These are phyloP conservation scores for Schrenkiella parvula DNA, from an alignment of 345 rosid genomes.

Conservation along the genomic window DNA sequence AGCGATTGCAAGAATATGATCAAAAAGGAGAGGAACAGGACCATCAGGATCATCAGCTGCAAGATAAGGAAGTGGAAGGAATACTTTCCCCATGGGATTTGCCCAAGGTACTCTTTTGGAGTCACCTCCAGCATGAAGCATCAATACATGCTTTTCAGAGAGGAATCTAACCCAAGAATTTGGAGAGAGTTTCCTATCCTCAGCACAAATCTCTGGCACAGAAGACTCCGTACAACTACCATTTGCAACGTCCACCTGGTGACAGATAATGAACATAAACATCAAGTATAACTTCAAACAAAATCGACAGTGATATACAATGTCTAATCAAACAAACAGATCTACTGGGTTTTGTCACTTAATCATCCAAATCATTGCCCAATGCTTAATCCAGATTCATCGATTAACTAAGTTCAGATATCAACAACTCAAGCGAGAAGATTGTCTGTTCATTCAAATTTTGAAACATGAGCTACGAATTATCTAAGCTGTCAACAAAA, in stretches of 20 bases:
- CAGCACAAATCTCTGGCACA: background rate
- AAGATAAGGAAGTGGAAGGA: slow-evolving; percentile 90
- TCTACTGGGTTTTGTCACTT: background rate
- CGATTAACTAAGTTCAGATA: background rate
- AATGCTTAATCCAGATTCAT: slow-evolving; percentile 4
- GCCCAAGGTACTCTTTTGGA: slow-evolving; percentile 99
- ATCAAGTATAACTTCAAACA: background rate
- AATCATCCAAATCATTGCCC: background rate
- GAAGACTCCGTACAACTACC: slow-evolving; percentile 33
- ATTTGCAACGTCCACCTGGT: slow-evolving; percentile 44
- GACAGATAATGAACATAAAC: slow-evolving; percentile 28
- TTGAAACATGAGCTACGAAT: background rate
- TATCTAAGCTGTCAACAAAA: background rate
- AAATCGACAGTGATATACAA: background rate
- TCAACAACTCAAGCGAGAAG: background rate
- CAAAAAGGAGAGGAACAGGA: slow-evolving; percentile 91
- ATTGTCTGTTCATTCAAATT: background rate
- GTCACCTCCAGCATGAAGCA: slow-evolving; percentile 99
- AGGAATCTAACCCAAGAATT: slow-evolving; percentile 43
- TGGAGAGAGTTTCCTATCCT: slow-evolving; percentile 12
- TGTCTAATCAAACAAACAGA: slow-evolving; percentile 13
- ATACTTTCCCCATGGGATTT: slow-evolving; percentile 97
- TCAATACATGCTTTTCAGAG: slow-evolving; percentile 66
- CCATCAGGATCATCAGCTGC: slow-evolving; percentile 95
- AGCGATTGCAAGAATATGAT: slow-evolving; percentile 94